Percentiles rank a stretch among this genome's conserved stretches.
phyloP scores from a whole-genome alignment of 176 grass and related monocot genomes.

The sorghum (Sorghum bicolor) region Sorghum_bicolor_NCBIv3 NC_012873.2:54554501-54555000 shows the following conservation, averaged over 20 bases:
- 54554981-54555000: slow-evolving; percentile 71
- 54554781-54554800: slow-evolving; percentile 90
- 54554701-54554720: slow-evolving; percentile 88
- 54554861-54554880: slow-evolving; percentile 53
- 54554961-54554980: slow-evolving; percentile 40
- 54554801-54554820: slow-evolving; percentile 82
- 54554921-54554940: slow-evolving; percentile 83
- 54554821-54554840: slow-evolving; percentile 68
- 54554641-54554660: slow-evolving; percentile 35
- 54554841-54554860: slow-evolving; percentile 51
- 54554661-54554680: slow-evolving; percentile 34
- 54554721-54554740: slow-evolving; percentile 74
- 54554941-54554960: slow-evolving; percentile 47
- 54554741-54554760: slow-evolving; percentile 89
- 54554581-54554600: slow-evolving; percentile 93
- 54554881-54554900: slow-evolving; percentile 57
- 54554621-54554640: slow-evolving; percentile 26
- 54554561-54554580: slow-evolving; percentile 67
- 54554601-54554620: slow-evolving; percentile 51
- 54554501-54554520: slow-evolving; percentile 73
- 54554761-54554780: slow-evolving; percentile 81
- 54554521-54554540: slow-evolving; percentile 90
- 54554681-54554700: slow-evolving; percentile 93
- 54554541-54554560: slow-evolving; percentile 64
- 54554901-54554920: slow-evolving; percentile 96